Evolutionary conservation across 2,329 filamentous ascomycete species (phyloP).

Genomic region (Calonectria hongkongensis): DNA sequence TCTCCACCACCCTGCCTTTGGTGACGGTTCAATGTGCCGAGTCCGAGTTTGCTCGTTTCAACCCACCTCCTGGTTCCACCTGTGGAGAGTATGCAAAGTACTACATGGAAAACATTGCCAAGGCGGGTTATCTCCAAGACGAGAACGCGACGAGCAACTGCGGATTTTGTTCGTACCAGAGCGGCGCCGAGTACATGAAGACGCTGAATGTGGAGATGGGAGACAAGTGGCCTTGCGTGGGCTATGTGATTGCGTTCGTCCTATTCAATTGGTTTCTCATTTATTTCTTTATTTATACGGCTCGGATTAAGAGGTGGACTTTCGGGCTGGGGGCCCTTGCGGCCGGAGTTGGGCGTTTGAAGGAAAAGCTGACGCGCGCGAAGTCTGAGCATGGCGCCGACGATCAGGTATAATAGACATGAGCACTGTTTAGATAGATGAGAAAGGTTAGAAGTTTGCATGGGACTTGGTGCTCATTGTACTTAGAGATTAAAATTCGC

Average conservation of each 20-base stretch:
- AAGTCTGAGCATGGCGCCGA: constrained; percentile 11
- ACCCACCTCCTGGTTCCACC: constrained; percentile 77
- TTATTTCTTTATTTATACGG: constrained; percentile 85
- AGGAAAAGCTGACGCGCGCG: background rate
- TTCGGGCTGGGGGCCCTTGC: constrained; percentile 75
- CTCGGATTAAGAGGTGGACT: constrained; percentile 80
- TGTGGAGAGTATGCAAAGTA: constrained; percentile 77
- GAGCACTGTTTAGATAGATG: background rate
- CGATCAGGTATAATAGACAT: constrained; percentile 3
- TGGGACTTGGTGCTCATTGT: background rate
- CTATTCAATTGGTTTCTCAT: constrained; percentile 82
- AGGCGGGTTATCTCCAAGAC: constrained; percentile 78
- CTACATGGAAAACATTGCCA: constrained; percentile 68
- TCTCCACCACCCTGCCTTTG: constrained; percentile 21
- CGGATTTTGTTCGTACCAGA: constrained; percentile 80
- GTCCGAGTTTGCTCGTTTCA: constrained; percentile 64
- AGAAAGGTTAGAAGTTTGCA: background rate
- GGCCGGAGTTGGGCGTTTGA: constrained; percentile 16
- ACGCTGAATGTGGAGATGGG: constrained; percentile 67
- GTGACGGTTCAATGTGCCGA: constrained; percentile 62
- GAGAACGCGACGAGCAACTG: constrained; percentile 74
- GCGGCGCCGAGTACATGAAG: constrained; percentile 76
- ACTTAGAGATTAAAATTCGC: background rate
- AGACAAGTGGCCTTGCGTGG: constrained; percentile 81
- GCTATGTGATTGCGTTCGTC: constrained; percentile 82